Base-by-base conservation (phyloP, 2,329 filamentous ascomycete genomes). In the Pseudogymnoascus sp. region DNA sequence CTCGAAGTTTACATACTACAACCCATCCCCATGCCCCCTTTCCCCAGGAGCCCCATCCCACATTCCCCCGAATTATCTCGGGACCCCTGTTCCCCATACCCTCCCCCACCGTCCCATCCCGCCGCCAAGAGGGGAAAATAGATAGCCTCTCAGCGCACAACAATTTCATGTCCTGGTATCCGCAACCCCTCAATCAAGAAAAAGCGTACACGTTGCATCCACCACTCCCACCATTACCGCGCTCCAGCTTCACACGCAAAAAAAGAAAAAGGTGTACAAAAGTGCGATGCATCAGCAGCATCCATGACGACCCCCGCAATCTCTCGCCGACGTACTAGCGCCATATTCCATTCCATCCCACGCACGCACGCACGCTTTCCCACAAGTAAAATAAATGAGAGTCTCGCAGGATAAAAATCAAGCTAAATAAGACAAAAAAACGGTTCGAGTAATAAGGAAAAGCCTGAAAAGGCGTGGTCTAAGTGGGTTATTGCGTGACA, bases 281-380 rank as follows among this genome's bases (percentile, higher is more conserved):
- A 56, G 25, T 11, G 16, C 33, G 50, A 16, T 16, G 21, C 44
- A 16, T 31, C 50, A 56, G 11, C 16, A 56, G 16, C 28, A 56
- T 56, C 50, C 16, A 1, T 7, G 50, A 33, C n/a, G 25, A 18
- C 11, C n/a, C 25, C 14, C 7, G 28, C 18, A 47, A 23, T 47
- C 21, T 50, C 44, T 7, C 44, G 21, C 50, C 50, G 50, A 33
- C 7, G 50, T 56, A 18, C 25, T 33, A 33, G 50, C 50, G 50
- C 50, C 50, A 33, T 56, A 28, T 56, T 18, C 50, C 5, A n/a
- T 56, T 33, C 28, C 25, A 33, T 56, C 47, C 25, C 25, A 56
- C 47, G 47, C 47, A 56, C 47, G 40, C 42, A 47, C 42, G 50
- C 50, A 56, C 10, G 50, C 50, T 33, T 33, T 56, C 50, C 50